phyloP scores from a whole-genome alignment of 441 rosid genomes.

The Croton laevigatus region DNA sequence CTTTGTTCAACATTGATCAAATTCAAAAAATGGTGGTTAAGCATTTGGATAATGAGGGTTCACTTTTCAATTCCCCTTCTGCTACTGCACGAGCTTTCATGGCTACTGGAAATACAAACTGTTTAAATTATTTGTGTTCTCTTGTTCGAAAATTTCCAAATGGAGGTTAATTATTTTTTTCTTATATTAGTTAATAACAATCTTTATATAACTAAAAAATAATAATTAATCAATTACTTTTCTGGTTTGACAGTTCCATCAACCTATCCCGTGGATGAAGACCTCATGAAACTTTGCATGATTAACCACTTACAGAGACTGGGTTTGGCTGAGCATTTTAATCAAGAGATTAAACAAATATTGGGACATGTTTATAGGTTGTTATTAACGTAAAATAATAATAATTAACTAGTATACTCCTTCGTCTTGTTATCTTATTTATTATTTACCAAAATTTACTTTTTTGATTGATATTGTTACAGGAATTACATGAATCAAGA shows the following conservation, averaged over 20 bases:
- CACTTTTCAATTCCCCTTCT: slow-evolving; percentile 61
- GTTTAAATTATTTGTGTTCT: slow-evolving; percentile 44
- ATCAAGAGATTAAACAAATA: slow-evolving; percentile 36
- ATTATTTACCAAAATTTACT: no score
- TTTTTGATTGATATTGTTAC: neutral
- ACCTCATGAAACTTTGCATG: slow-evolving; percentile 44
- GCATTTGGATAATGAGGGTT: slow-evolving; percentile 41
- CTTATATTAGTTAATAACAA: no score
- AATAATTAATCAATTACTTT: no score
- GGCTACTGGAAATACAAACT: slow-evolving; percentile 40
- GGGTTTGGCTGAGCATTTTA: slow-evolving; percentile 52
- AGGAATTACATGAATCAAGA: slow-evolving; percentile 36
- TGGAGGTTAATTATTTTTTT: slow-evolving; percentile 40
- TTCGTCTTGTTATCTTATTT: no score
- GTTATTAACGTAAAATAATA: neutral
- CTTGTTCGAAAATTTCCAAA: slow-evolving; percentile 31
- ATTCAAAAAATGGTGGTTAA: slow-evolving; percentile 28
- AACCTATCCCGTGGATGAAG: slow-evolving; percentile 44
- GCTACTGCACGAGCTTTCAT: slow-evolving; percentile 64
- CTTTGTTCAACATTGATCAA: slow-evolving; percentile 19
- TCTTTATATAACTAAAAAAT: no score
- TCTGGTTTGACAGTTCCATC: slow-evolving; percentile 38
- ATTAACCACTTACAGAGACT: slow-evolving; percentile 44
- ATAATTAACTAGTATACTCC: no score
- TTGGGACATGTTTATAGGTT: slow-evolving; percentile 43